phyloP scores from a whole-genome alignment of 164 flowering plant species.

The Dillenia turbinata region DNA sequence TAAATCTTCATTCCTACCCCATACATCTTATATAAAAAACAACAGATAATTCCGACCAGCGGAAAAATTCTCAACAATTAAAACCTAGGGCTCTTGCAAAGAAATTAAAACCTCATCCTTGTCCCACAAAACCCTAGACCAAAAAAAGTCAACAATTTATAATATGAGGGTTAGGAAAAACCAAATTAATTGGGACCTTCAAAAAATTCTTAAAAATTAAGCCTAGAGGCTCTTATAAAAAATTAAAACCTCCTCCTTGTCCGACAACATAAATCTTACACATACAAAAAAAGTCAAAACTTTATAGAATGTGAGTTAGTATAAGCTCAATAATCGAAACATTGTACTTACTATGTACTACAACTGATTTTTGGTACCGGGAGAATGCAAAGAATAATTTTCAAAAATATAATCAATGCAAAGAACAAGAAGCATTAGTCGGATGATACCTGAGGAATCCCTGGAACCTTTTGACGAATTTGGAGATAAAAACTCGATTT shows the following conservation, averaged over 20 bases:
- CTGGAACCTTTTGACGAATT: slow-evolving; percentile 24
- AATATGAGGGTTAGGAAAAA: slow-evolving; percentile 60
- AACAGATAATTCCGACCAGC: too few relatives aligned
- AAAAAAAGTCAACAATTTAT: too few relatives aligned
- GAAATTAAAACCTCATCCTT: too few relatives aligned
- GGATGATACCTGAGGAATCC: slow-evolving; percentile 66
- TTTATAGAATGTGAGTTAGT: too few relatives aligned
- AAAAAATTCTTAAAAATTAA: slow-evolving; percentile 38
- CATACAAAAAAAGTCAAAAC: too few relatives aligned
- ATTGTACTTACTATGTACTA: too few relatives aligned
- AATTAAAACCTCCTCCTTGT: slow-evolving; percentile 35
- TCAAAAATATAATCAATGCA: slow-evolving; percentile 56
- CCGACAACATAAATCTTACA: too few relatives aligned
- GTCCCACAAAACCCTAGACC: too few relatives aligned
- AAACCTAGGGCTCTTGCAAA: not conserved
- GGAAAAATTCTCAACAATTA: slow-evolving; percentile 22
- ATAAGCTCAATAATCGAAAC: too few relatives aligned
- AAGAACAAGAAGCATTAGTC: slow-evolving; percentile 57
- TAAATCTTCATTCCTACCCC: slow-evolving; percentile 16
- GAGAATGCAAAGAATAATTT: slow-evolving; percentile 32
- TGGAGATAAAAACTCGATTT: slow-evolving; percentile 24
- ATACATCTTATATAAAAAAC: slow-evolving; percentile 10
- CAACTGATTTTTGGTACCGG: slow-evolving; percentile 7
- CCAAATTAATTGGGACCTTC: slow-evolving; percentile 48
- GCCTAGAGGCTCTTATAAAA: slow-evolving; percentile 22